Base-by-base conservation (phyloP, 805 yeast genomes). In the Komagataella phaffii region DNA sequence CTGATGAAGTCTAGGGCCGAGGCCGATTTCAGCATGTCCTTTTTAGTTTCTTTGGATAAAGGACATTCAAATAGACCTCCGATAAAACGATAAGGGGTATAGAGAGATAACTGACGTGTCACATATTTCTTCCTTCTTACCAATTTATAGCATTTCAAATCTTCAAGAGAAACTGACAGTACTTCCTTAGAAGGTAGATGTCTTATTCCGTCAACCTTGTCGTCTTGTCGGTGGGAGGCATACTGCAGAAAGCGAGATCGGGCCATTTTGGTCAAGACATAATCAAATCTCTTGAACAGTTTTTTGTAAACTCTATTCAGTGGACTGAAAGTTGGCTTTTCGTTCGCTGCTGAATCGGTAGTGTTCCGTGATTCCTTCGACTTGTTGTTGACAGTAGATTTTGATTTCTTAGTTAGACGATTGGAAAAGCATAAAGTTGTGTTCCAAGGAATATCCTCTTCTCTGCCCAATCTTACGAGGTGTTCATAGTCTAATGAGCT, bases 61-160 rank as follows among this genome's bases (percentile, higher is more conserved):
- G 71, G 64, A 57, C 85, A 80, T 51, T 72, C 71, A 61, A 73
- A 85, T 2, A 84, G 56, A 0, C 81, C 88, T 5, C 90, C 91
- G 2, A 85, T 76, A 65, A 77, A 76, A 0, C 80, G 73, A 17
- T 72, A 67, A 0, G 88, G 87, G 14, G 77, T 65, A 58, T 71
- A 80, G 6, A 79, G 59, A 1, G 75, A 70, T 8, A 72, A 50
- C 24, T 71, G 63, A 49, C 79, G 66, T 10, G 60, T 61, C 0
- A 78, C 76, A 57, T 76, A 81, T 55, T 75, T 72, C 55, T 74
- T 72, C 46, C 81, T 68, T 56, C 89, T 71, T 17, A 78, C 85
- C 52, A 82, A 61, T 53, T 81, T 79, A 58, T 73, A 81, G 53
- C 86, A 81, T 10, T 64, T 68, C 52, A 69, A 53, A 50, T 66